phyloP scores from a whole-genome alignment of 768 basidiomycete genomes.

The Collybiopsis luxurians region DNA sequence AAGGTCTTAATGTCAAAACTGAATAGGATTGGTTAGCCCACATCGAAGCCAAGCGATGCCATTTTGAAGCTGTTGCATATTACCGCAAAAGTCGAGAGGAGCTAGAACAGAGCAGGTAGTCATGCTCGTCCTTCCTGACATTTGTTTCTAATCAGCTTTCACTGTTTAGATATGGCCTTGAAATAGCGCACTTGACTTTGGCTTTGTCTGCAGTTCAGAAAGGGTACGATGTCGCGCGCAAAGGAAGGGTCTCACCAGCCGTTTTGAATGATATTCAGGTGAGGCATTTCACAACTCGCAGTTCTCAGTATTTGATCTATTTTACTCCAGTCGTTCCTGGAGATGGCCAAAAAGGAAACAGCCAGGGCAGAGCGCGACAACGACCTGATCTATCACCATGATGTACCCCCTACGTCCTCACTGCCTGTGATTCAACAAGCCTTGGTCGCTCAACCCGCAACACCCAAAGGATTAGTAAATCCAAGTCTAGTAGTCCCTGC shows the following conservation, averaged over 20 bases:
- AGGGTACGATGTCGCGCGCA: conserved; percentile 65
- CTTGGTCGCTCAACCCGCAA: conserved; percentile 58
- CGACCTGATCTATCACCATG: conserved; percentile 91
- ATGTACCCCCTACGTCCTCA: conserved; percentile 71
- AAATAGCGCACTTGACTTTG: conserved; percentile 73
- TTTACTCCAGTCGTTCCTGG: conserved; percentile 66
- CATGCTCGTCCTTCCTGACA: not conserved
- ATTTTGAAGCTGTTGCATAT: conserved; percentile 89
- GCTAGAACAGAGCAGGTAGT: conserved; percentile 68
- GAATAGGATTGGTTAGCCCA: conserved; percentile 76
- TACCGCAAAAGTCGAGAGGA: conserved; percentile 90
- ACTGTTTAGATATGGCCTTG: conserved; percentile 72
- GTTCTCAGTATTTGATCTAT: conserved; percentile 7
- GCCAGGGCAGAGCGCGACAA: conserved; percentile 85
- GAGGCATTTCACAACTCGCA: conserved; percentile 12
- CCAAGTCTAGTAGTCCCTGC: conserved; percentile 52
- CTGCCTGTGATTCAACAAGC: conserved; percentile 64
- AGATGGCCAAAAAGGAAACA: conserved; percentile 64
- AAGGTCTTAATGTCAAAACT: conserved; percentile 1
- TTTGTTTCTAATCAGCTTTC: not conserved
- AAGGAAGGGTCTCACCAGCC: conserved; percentile 54
- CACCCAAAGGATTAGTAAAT: conserved; percentile 57
- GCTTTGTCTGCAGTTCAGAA: conserved; percentile 68
- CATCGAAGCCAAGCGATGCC: conserved; percentile 75
- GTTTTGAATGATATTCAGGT: conserved; percentile 85